Evolutionary conservation across 192 early-diverging fungal species (phyloP), one percentile per base, ranked within the genome.

Genomic region (Rhizophagus sp.): DNA sequence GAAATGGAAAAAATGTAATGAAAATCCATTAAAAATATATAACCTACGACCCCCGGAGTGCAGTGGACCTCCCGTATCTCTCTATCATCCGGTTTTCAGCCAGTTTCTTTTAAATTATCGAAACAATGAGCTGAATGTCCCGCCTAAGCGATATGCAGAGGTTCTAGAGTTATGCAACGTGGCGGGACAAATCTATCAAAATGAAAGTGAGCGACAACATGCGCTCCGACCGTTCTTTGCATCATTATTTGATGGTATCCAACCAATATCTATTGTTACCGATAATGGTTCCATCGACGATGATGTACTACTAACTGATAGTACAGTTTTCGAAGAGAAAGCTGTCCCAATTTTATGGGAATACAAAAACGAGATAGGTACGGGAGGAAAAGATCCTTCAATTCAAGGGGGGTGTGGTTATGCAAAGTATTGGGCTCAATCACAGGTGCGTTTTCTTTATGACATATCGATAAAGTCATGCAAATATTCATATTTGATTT

Each of bases 331-430:
- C 3, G 13, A 50, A 25, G 72, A 73, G 8, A 73, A 73, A 36
- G 49, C 73, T 57, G 49, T 12, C 2, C 24, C 25, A 52, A 13
- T 74, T 61, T 11, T 74, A 22, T 74, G 50, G 73, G 30, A 74
- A 61, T 57, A 57, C 24, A 74, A 74, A 33, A 74, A 74, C 7
- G 50, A 74, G 19, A 74, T 74, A 74, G 52, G 25, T 24, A 74
- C 49, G 5, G 22, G 27, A 33, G 73, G 15, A 0, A 34, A 50
- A 33, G 50, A 74, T 74, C 49, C 49, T 74, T 74, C 49, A 27
- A 74, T 74, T 17, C 49, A 57, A 57, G 25, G 39, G 3, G 13
- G 73, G 5, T 17, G 47, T 11, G 11, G 3, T 22, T 71, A 71
- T 34, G 33, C 41, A 44, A 71, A 71, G 22, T 74, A 74, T 36